phyloP scores from a whole-genome alignment of 75 land plant genomes.

The Selaginella tamariscina region DNA sequence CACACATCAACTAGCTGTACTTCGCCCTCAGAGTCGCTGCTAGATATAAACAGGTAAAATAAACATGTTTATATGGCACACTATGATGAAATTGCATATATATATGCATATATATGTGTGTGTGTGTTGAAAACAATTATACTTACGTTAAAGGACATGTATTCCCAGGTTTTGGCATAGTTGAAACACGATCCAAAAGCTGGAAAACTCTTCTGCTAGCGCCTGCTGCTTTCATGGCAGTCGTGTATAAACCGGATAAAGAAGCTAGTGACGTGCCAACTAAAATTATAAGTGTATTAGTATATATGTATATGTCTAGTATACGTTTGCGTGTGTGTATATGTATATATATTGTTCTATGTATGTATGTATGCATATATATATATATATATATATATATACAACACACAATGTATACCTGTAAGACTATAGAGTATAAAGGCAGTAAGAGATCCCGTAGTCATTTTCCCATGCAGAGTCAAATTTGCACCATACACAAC shows the following conservation, averaged over 20 bases:
- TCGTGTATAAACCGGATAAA: background rate
- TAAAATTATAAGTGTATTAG: background rate
- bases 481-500: slow-evolving; percentile 14
- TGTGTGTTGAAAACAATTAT: background rate
- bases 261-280: slow-evolving; percentile 7
- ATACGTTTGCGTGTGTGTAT: too few relatives aligned
- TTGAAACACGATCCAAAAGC: slow-evolving; percentile 7
- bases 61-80: background rate
- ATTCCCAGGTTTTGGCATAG: background rate
- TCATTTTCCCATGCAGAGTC: slow-evolving; percentile 8
- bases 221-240: slow-evolving; percentile 5
- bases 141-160: slow-evolving; percentile 5
- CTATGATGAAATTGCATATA: background rate
- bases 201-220: slow-evolving; percentile 6
- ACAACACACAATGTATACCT: too few relatives aligned
- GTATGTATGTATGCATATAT: too few relatives aligned
- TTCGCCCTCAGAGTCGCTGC: background rate
- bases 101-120: too few relatives aligned
- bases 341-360: too few relatives aligned
- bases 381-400: too few relatives aligned
- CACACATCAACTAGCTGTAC: slow-evolving; percentile 1
- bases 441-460: background rate
- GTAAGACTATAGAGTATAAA: slow-evolving; percentile 11
- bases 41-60: background rate
- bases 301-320: background rate